These are phyloP conservation scores for Sclerotinia nivalis DNA, from an alignment of 2,329 filamentous ascomycete species.

Conservation along the genomic window DNA sequence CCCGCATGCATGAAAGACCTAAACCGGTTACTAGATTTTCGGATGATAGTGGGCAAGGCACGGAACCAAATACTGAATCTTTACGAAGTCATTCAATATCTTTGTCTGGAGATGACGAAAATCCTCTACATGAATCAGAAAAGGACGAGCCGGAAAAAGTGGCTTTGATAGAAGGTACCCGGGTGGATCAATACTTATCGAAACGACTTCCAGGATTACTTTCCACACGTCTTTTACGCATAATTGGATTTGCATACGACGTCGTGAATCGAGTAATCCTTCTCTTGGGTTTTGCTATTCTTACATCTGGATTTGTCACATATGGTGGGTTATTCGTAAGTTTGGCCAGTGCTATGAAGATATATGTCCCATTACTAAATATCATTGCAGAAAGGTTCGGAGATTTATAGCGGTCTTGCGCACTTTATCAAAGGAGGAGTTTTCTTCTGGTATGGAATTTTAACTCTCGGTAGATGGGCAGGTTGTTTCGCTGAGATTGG, in stretches of 20 bases:
- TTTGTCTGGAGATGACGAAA: constrained; percentile 47
- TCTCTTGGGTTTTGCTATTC: constrained; percentile 71
- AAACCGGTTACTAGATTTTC: constrained; percentile 55
- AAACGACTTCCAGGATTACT: constrained; percentile 56
- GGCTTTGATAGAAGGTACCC: constrained; percentile 45
- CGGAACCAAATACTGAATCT: constrained; percentile 67
- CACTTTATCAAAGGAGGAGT: constrained; percentile 94
- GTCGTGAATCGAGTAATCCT: constrained; percentile 75
- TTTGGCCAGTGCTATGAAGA: constrained; percentile 30
- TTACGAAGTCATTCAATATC: constrained; percentile 64
- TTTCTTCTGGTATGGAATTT: constrained; percentile 88
- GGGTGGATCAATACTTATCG: constrained; percentile 54
- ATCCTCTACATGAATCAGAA: constrained; percentile 44
- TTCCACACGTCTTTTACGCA: constrained; percentile 56
- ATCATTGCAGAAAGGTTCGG: constrained; percentile 57
- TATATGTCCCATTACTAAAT: constrained; percentile 24
- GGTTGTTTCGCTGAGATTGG: constrained; percentile 88
- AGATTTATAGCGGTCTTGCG: constrained; percentile 78
- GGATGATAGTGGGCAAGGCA: constrained; percentile 71
- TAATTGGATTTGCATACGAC: constrained; percentile 62
- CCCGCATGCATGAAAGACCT: constrained; percentile 46
- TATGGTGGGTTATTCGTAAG: constrained; percentile 85
- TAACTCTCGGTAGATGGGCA: constrained; percentile 86
- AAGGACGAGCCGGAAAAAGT: constrained; percentile 50
- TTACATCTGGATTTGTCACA: constrained; percentile 72